Conservation (phyloP, 2,329 filamentous ascomycete genomes). For the Periconia macrospinosa region DNA sequence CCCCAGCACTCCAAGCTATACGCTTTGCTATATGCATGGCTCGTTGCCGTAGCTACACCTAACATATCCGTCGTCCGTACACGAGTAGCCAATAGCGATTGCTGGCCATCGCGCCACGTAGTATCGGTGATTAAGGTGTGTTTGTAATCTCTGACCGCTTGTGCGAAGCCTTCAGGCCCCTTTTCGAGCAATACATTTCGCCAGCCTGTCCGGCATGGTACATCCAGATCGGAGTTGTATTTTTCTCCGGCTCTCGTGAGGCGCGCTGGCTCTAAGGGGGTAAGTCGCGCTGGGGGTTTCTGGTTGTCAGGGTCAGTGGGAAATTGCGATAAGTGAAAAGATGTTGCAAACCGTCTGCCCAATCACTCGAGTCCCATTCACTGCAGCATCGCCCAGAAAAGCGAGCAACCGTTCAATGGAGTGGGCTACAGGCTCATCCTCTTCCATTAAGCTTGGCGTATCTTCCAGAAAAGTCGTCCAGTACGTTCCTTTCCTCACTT, state of each 20-base stretch:
- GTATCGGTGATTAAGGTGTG: constrained; percentile 98
- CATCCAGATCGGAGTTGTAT: neutral
- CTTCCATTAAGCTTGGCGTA: constrained; percentile 88
- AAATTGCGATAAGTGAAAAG: constrained; percentile 69
- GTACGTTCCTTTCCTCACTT: constrained; percentile 90
- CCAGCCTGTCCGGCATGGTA: constrained; percentile 64
- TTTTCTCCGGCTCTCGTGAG: neutral
- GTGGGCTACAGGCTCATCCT: constrained; percentile 96
- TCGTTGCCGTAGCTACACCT: constrained; percentile 95
- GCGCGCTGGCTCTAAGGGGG: neutral
- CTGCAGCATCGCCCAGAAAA: constrained; percentile 92
- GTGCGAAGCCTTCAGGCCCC: constrained; percentile 89
- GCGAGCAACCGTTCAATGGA: constrained; percentile 94
- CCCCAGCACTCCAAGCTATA: constrained; percentile 98
- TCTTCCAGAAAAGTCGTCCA: constrained; percentile 99
- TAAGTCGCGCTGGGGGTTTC: constrained; percentile 65
- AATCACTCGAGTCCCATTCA: constrained; percentile 98
- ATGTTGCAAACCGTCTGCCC: constrained; percentile 98
- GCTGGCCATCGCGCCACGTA: constrained; percentile 98
- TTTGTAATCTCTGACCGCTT: constrained; percentile 91
- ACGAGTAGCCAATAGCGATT: constrained; percentile 92
- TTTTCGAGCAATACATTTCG: constrained; percentile 84
- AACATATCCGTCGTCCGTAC: constrained; percentile 93
- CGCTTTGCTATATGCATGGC: constrained; percentile 86
- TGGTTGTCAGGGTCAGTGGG: constrained; percentile 73